Evolutionary conservation across 257 asterid species (phyloP), one percentile per base, ranked within the genome.

Genomic region (Solanum lignicaule): DNA sequence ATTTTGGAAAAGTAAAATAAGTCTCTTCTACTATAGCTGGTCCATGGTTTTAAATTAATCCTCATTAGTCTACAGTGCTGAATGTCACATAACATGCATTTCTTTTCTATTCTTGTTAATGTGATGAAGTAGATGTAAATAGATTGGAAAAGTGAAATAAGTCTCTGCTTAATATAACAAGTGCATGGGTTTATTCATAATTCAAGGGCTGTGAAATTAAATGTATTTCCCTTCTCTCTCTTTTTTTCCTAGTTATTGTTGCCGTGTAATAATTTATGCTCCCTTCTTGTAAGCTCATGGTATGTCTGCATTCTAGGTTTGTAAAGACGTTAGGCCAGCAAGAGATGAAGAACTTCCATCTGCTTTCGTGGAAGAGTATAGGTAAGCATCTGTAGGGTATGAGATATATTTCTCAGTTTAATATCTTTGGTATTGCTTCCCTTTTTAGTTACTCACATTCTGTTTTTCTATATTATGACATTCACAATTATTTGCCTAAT

Each of bases 271-370:
- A 41, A 36, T 81, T 29, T 46, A 69, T 46, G 46, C 32, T 73
- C n/a, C 33, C 25, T 31, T 29, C 5, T 71, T 84, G 41, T 60
- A 27, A 18, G 46, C 68, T 86, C 71, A 72, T 13, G 29, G 20
- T 25, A 14, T 86, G 31, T 84, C 43, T 87, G 66, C 90, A 91
- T 89, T 90, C 88, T 92, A 95, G 99, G 95, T 90, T 60, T 95
- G 98, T 90, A 90, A 86, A 91, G 89, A 89, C 75, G 92, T 92
- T 88, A 92, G 98, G 88, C 97, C 98, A 25, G 98, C 98, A 89
- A 92, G 87, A 84, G 97, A 97, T 91, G 98, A 97, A 87, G 99
- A 95, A 92, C 98, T 97, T 91, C 93, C 99, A 43, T 95, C 98
- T 9, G 89, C 98, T 25, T 97, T 93, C 86, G 88, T 95, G 73